phyloP scores from a whole-genome alignment of 805 yeast species.

The Metschnikowia rubicola region DNA sequence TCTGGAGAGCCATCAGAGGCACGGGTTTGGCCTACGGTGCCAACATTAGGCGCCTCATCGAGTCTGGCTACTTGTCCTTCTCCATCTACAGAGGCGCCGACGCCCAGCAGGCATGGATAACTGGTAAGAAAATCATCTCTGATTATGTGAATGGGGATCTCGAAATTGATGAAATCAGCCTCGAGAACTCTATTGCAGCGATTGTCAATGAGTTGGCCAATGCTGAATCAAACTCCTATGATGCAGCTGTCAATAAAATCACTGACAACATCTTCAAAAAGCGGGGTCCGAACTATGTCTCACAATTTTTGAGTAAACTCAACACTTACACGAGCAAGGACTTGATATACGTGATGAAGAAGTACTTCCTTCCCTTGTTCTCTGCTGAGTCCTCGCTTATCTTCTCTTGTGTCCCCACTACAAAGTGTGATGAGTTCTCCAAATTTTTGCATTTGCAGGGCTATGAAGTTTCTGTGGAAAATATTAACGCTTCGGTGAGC shows the following conservation, averaged over 20 bases:
- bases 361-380: conserved; percentile 66
- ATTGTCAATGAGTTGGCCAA: conserved; percentile 71
- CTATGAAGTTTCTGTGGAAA: conserved; percentile 58
- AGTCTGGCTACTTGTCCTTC: conserved; percentile 64
- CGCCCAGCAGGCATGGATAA: conserved; percentile 58
- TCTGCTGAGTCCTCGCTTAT: conserved; percentile 51
- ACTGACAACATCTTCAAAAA: conserved; percentile 61
- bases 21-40: conserved; percentile 94
- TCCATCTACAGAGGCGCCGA: conserved; percentile 83
- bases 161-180: conserved; percentile 52
- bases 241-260: conserved; percentile 66
- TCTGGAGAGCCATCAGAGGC: conserved; percentile 95
- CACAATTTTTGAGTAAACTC: conserved; percentile 50
- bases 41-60: conserved; percentile 50
- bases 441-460: conserved; percentile 51
- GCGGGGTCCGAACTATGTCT: conserved; percentile 66
- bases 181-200: conserved; percentile 74
- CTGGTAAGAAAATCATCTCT: conserved; percentile 61
- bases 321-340: conserved; percentile 53
- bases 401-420: conserved; percentile 72
- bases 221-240: conserved; percentile 57
- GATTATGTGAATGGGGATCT: conserved; percentile 54
- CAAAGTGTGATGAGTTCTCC: conserved; percentile 47
- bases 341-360: conserved; percentile 45
- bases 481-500: conserved; percentile 27